These are phyloP conservation scores for Lophiotrema nucula DNA, from an alignment of 495 filamentous ascomycete genomes.

Conservation along the genomic window DNA sequence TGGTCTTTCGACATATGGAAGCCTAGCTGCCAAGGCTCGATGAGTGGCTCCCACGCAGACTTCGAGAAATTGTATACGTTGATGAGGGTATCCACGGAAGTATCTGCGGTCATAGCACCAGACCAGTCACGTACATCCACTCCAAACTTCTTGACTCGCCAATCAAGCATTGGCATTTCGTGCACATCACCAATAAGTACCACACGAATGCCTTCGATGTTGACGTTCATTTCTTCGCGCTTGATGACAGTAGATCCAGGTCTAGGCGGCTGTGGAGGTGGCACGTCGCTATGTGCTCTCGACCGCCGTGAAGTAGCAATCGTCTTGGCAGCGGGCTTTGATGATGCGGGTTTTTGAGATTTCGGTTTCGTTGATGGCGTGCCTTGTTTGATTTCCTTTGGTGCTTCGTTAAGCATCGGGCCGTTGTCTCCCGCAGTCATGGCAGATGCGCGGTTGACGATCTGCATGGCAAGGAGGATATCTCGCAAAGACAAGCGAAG, in stretches of 20 bases:
- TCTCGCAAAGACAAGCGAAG: slow-evolving; percentile 88
- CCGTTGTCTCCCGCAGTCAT: slow-evolving; percentile 59
- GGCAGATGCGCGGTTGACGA: slow-evolving; percentile 87
- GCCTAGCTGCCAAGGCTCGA: slow-evolving; percentile 94
- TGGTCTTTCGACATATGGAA: slow-evolving; percentile 81
- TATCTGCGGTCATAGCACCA: slow-evolving; percentile 79
- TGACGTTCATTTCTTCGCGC: slow-evolving; percentile 80
- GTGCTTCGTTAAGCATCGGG: slow-evolving; percentile 52
- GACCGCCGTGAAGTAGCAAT: slow-evolving; percentile 40
- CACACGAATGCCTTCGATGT: slow-evolving; percentile 83
- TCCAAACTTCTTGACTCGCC: slow-evolving; percentile 88
- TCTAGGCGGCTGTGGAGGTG: slow-evolving; percentile 20
- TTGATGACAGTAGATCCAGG: slow-evolving; percentile 59
- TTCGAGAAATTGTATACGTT: slow-evolving; percentile 99
- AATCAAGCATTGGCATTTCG: slow-evolving; percentile 88
- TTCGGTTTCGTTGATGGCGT: slow-evolving; percentile 39
- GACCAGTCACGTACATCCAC: slow-evolving; percentile 88
- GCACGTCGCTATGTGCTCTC: slow-evolving; percentile 16
- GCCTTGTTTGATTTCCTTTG: slow-evolving; percentile 67
- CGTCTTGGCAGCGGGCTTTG: slow-evolving; percentile 49
- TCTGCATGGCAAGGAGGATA: slow-evolving; percentile 90
- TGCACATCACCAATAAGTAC: slow-evolving; percentile 94
- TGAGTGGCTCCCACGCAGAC: slow-evolving; percentile 93
- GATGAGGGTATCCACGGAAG: slow-evolving; percentile 84
- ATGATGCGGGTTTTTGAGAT: slow-evolving; percentile 56